Conservation (phyloP, 805 yeast species). For the Ogataea minuta region DNA sequence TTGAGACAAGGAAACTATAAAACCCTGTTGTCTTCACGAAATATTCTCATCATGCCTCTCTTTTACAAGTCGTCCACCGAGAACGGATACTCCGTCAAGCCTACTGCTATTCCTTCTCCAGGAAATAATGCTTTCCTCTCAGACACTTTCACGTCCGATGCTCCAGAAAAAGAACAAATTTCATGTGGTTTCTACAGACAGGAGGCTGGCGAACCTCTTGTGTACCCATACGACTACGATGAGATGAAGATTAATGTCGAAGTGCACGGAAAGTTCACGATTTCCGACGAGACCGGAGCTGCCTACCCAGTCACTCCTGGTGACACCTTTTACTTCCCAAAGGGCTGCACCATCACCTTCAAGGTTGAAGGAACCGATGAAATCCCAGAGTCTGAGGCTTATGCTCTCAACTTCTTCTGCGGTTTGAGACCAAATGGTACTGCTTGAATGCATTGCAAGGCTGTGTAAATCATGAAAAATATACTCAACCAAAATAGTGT, state of each 20-base stretch:
- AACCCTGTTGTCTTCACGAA: conserved; percentile 2
- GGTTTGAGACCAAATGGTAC: conserved; percentile 53
- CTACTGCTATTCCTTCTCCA: conserved; percentile 60
- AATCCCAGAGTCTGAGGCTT: conserved; percentile 42
- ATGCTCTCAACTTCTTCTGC: conserved; percentile 60
- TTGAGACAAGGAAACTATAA: conserved; percentile 3
- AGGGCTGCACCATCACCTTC: conserved; percentile 67
- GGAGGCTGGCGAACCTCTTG: conserved; percentile 65
- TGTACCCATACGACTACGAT: conserved; percentile 63
- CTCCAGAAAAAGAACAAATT: conserved; percentile 57
- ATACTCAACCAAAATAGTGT: conserved; percentile 3
- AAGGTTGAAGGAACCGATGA: conserved; percentile 41
- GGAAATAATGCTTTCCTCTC: conserved; percentile 70
- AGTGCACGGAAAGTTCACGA: conserved; percentile 61
- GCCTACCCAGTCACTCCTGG: conserved; percentile 58
- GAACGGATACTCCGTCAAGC: conserved; percentile 48
- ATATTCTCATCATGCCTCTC: conserved; percentile 48
- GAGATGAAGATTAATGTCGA: conserved; percentile 70
- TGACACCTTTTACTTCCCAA: conserved; percentile 63
- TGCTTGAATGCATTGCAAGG: conserved; percentile 20
- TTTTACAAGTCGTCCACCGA: conserved; percentile 50
- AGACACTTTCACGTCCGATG: conserved; percentile 60
- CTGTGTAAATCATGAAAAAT: conserved; percentile 8
- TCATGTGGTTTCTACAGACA: conserved; percentile 69
- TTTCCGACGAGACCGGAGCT: conserved; percentile 63